Evolutionary conservation across 2,329 filamentous ascomycete genomes (phyloP), one percentile per base, ranked within the genome.

Genomic region (Fusarium tuaranense): DNA sequence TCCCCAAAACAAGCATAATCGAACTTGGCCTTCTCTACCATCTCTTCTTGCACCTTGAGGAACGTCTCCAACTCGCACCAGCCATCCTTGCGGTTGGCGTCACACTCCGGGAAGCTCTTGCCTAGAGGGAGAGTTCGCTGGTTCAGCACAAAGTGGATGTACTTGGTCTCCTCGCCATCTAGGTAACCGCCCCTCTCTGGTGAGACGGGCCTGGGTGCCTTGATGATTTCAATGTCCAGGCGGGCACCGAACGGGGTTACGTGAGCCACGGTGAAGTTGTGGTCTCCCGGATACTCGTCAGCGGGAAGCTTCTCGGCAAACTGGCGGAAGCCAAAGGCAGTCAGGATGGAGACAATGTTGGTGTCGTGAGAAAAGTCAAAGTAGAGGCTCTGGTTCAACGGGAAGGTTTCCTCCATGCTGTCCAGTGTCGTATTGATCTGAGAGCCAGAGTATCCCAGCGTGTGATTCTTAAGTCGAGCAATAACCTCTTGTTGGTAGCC

Each of bases 311-410:
- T 83, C 22, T 88, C 85, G 2, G 87, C 84, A 78, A 95, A 95
- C 78, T 95, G 93, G 4, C 84, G 90, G 57, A 95, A 85, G 2
- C 93, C 93, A 70, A 95, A 93, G 0, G 93, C 93, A 0, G 92
- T 91, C 5, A 95, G 84, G 73, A 95, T 89, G 30, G 88, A 88
- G 76, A 92, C 86, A 69, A 94, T 93, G 79, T 93, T 94, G 36
- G 92, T 92, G 82, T 95, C 93, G 81, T 95, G 93, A 18, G 89
- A 92, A 81, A 95, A 95, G 84, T 95, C 93, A 60, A 95, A 89
- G 81, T 95, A 94, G 18, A 95, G 85, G 25, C 86, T 88, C 80
- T 95, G 94, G 79, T 94, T 89, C 5, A 93, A 83, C 0, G 93
- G 93, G 80, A 95, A 95, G 0, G 93, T 95, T 39, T 85, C 85